Base-by-base conservation (phyloP, 2,329 filamentous ascomycete species). In the Cladosporium colombiae region DNA sequence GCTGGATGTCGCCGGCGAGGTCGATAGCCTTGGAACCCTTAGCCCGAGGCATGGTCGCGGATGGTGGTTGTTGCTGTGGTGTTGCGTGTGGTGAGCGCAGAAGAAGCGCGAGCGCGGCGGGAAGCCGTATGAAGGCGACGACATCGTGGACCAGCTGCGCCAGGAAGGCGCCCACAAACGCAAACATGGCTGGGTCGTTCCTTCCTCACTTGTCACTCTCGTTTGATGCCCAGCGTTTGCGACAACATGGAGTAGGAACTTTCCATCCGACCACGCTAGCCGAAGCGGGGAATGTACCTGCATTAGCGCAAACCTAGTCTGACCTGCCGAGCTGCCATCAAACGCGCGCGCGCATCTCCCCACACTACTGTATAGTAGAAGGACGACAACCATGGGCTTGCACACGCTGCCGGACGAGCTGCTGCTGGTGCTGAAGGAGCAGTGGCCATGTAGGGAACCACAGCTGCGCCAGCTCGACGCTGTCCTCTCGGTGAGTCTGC, bases 391-490 rank as follows among this genome's bases (percentile, higher is more conserved):
- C 11, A 64, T 64, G 62, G 53, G 62, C 31, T 53, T 64, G 27
- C 53, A 60, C 29, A 65, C 60, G 64, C 68, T 74, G 58, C 73
- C 74, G 3, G 71, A 74, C 40, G 74, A 75, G 67, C 62, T 74
- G 18, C 37, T 74, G 58, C 50, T 71, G 50, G 68, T 70, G 27
- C 63, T 76, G 33, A 61, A 62, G 18, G 70, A 74, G 21, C 70
- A 71, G 64, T 76, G 73, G 73, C 73, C 72, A 33, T 76, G 74
- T 60, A 66, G 84, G 35, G 81, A 83, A 27, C 70, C 74, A n/a
- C 83, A 84, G 65, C 76, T 85, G 10, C 77, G 76, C 40, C 79
- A 81, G 65, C 76, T 86, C 0, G 72, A 77, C 8, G 77, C 80
- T 8, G 73, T 85, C 2, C 78, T 82, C 52, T 78, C 78, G 44